Conservation (phyloP, 306 rosid genomes). For the Trifolium subterraneum region DNA sequence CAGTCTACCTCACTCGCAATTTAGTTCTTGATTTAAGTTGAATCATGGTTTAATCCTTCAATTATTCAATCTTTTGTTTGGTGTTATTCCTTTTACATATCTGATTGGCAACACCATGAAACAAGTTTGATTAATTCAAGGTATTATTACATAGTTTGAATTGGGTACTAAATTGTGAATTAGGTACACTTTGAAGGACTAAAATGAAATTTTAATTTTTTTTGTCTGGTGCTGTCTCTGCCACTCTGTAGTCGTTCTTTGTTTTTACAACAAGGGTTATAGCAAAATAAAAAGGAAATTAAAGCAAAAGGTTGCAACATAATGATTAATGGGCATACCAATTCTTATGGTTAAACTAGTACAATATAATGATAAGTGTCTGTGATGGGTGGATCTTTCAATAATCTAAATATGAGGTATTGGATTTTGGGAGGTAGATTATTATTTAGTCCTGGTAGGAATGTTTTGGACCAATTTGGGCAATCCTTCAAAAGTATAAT, state of each 20-base stretch:
- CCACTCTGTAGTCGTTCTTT: background rate
- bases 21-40: background rate
- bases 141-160: constrained; percentile 2
- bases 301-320: background rate
- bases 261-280: background rate
- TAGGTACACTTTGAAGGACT: too few species aligned
- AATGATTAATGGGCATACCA: constrained; percentile 1
- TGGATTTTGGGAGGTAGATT: background rate
- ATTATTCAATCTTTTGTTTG: constrained; percentile 12
- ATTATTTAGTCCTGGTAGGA: constrained; percentile 8
- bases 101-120: constrained; percentile 1
- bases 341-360: background rate
- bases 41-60: background rate
- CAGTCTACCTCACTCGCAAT: background rate
- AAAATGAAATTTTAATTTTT: too few species aligned
- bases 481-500: constrained; percentile 6
- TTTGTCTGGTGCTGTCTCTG: too few species aligned
- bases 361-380: background rate
- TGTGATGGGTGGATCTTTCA: background rate
- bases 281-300: background rate
- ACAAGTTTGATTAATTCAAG: constrained; percentile 15
- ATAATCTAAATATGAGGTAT: background rate
- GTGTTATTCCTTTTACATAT: background rate
- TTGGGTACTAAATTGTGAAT: background rate
- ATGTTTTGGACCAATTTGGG: background rate